Base-by-base conservation (phyloP, 1,139 yeast species). In the Nakaseomyces bracarensis region DNA sequence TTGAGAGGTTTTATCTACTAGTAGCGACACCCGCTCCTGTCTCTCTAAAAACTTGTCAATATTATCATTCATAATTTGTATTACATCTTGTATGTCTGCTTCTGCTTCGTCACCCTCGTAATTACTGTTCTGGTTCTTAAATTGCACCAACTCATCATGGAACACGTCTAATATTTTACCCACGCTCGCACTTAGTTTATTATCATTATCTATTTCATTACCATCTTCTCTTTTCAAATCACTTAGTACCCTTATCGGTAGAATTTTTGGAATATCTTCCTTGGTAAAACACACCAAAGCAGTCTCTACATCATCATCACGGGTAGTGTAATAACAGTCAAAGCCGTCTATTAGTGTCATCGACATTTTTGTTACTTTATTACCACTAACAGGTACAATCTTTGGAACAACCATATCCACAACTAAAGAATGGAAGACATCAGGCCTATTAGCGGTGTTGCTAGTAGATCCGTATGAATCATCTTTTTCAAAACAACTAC, bases 1-100 rank as follows among this genome's bases (percentile, higher is more conserved):
- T 42, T 79, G 70, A 49, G 83, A 84, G 1, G 96, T 86, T 58
- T 87, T 87, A 58, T 81, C 83, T 14, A 86, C 94, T 47, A 87
- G 69, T 39, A 75, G 63, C 48, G 78, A 77, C 46, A 87, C 77
- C 45, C 84, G 72, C 54, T 86, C 96, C 10, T 95, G 95, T 43
- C 96, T 72, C 54, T 78, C 79, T 55, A 87, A 67, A 20, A 87
- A 67, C 54, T 75, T 75, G 52, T 76, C 80, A 43, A 80, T 78
- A 53, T 80, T 80, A 46, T 79, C 84, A 54, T 77, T 73, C 86
- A 80, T 79, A 39, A 80, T 63, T 41, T 71, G 72, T 19, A 62
- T 51, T 11, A 64, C 53, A 23, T 60, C 58, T 37, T 58, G 55
- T 29, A 64, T 45, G 33, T 63, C 65, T 14, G 50, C 49, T 13